Conservation (phyloP, 768 basidiomycete species). For the Fomitopsis pulvina region DNA sequence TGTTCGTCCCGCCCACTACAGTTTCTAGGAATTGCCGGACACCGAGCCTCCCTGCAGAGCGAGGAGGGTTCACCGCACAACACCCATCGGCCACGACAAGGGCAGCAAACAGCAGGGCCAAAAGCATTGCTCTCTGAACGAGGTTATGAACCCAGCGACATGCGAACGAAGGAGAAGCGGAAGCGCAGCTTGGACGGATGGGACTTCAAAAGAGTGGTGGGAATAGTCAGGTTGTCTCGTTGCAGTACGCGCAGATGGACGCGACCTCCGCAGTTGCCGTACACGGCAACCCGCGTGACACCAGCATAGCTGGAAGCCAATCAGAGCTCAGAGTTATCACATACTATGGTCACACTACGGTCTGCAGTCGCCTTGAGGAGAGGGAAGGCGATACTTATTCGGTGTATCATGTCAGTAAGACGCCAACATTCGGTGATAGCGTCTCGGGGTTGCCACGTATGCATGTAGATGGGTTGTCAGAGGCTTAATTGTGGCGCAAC, state of each 20-base stretch:
- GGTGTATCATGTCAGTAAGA: too few species aligned
- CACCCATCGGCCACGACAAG: neutral
- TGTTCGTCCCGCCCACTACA: constrained; percentile 1
- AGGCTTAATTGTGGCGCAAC: too few species aligned
- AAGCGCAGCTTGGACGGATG: neutral
- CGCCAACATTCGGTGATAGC: too few species aligned
- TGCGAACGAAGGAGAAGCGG: constrained; percentile 1
- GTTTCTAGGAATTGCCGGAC: constrained; percentile 3
- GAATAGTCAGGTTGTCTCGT: neutral
- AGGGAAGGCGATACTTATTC: too few species aligned
- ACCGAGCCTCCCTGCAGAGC: neutral
- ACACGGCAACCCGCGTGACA: neutral
- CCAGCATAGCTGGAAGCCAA: neutral
- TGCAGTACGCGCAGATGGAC: neutral
- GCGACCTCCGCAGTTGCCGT: neutral
- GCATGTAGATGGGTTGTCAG: too few species aligned
- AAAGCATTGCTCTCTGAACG: constrained; percentile 1
- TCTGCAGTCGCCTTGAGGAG: too few species aligned
- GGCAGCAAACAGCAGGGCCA: neutral
- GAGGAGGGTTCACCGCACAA: neutral
- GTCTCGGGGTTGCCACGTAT: too few species aligned
- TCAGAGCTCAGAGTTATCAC: neutral
- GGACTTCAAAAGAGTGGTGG: neutral
- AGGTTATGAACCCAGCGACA: neutral
- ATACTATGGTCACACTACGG: too few species aligned